A percentile compares a stretch with the other conserved stretches of the same genome.
Evolutionary conservation across 306 rosid genomes (phyloP).

Genomic region (Fagus crenata): DNA sequence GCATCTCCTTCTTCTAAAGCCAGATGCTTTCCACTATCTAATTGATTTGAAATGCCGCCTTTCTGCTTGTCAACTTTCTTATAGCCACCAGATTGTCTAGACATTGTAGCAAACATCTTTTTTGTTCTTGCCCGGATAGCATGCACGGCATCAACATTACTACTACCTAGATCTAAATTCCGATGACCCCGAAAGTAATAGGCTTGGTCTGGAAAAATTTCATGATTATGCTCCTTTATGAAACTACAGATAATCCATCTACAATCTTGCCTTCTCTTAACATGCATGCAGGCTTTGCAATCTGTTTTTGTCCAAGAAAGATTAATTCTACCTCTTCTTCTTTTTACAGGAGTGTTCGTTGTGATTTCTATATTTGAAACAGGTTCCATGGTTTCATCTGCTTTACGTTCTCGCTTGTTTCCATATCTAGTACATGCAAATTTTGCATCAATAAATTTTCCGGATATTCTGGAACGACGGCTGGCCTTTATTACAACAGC

Average conservation of each 20-base stretch:
- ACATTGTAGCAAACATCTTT: conserved; percentile 30
- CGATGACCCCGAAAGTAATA: conserved; percentile 41
- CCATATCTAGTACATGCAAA: conserved; percentile 52
- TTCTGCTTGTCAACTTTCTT: conserved; percentile 28
- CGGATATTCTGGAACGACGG: conserved; percentile 51
- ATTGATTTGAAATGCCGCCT: conserved; percentile 20
- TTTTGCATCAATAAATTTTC: conserved; percentile 53
- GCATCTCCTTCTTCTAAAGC: conserved; percentile 45
- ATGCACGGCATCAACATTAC: conserved; percentile 28
- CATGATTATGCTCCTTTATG: conserved; percentile 53
- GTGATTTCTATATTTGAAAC: conserved; percentile 19
- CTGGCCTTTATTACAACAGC: conserved; percentile 44
- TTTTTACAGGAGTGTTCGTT: conserved; percentile 31
- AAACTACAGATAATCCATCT: conserved; percentile 39
- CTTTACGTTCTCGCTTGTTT: conserved; percentile 30
- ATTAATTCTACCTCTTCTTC: conserved; percentile 45
- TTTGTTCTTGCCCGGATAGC: conserved; percentile 41
- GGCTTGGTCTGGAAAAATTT: conserved; percentile 40
- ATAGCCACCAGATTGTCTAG: conserved; percentile 28
- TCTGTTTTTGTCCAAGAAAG: conserved; percentile 44
- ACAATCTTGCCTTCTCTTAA: conserved; percentile 44
- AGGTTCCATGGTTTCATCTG: conserved; percentile 29
- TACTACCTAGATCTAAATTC: conserved; percentile 28
- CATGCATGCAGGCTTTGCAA: conserved; percentile 54
- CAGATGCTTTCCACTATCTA: conserved; percentile 24